phyloP scores from a whole-genome alignment of 345 rosid species.

The Streptanthus diversifolius region DNA sequence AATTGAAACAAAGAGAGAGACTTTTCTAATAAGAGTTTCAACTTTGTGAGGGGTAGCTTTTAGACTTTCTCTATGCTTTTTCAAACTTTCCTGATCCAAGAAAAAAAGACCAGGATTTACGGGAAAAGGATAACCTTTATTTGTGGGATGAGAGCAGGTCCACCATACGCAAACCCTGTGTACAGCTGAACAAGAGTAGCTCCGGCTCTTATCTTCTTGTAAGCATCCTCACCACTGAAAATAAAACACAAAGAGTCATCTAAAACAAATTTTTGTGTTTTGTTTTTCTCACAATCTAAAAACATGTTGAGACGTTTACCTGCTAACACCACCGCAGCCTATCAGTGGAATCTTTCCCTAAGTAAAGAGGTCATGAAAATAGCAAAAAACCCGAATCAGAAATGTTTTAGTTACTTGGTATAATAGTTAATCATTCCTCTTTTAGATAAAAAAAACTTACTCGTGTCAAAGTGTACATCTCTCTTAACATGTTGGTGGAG shows the following conservation, averaged over 20 bases:
- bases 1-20: neutral
- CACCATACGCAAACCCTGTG: slow-evolving; percentile 89
- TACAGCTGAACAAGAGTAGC: slow-evolving; percentile 97
- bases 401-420: neutral
- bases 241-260: neutral
- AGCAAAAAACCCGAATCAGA: neutral
- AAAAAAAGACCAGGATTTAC: neutral
- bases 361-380: neutral
- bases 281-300: neutral
- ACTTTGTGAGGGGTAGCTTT: neutral
- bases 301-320: slow-evolving; percentile 41
- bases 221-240: slow-evolving; percentile 96
- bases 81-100: neutral
- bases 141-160: slow-evolving; percentile 93
- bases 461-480: slow-evolving; percentile 88
- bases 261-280: neutral
- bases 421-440: neutral
- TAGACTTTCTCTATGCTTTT: neutral
- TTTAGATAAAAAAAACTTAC: slow-evolving; percentile 39
- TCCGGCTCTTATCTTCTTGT: slow-evolving; percentile 86
- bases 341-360: slow-evolving; percentile 95
- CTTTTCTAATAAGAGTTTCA: neutral
- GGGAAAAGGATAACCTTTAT: slow-evolving; percentile 56
- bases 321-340: slow-evolving; percentile 90
- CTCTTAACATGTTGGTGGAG: slow-evolving; percentile 75